Base-by-base conservation (phyloP, 2,329 filamentous ascomycete genomes). In the Fusarium bulbicola region DNA sequence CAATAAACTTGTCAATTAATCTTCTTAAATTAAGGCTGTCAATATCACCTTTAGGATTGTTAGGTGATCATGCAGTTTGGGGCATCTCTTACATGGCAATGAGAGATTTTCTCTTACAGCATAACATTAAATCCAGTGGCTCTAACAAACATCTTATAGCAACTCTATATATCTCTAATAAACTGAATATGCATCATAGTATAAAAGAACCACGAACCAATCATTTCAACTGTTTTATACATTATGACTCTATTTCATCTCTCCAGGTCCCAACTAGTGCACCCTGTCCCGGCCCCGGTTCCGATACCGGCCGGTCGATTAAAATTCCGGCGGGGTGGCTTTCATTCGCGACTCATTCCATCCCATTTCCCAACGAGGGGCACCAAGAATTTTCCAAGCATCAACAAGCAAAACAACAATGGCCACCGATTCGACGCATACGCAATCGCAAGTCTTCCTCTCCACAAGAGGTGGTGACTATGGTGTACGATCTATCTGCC, bases 391-490 rank as follows among this genome's bases (percentile, higher is more conserved):
- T 75, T 74, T 70, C 50, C 32, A 53, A 50, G 37, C 60, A 70
- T 66, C 65, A 66, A 64, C 68, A 18, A 58, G 18, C 50, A 52
- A 45, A 57, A 32, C 45, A 59, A 75, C 46, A 58, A 77, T 77
- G 75, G 74, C 75, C 30, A 75, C 60, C 72, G 53, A 71, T 50
- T 57, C 66, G 65, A 68, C 70, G 26, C 75, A 77, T 70, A 76
- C 62, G 18, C 69, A 76, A 71, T 78, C 76, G 53, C 76, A 78
- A 59, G 65, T 74, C 8, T 78, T 71, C 74, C 76, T 78, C 61
- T 78, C 76, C 10, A 78, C 76, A 45, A 74, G 76, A 54, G 76
- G 76, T 14, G 76, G 76, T n/a, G 76, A 78, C 54, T 76, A 78
- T 28, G 76, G 74, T 60, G 76, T 78, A 75, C 12, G 69, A 34